Evolutionary conservation across 768 basidiomycete species (phyloP).

Genomic region (Suillus fuscotomentosus): DNA sequence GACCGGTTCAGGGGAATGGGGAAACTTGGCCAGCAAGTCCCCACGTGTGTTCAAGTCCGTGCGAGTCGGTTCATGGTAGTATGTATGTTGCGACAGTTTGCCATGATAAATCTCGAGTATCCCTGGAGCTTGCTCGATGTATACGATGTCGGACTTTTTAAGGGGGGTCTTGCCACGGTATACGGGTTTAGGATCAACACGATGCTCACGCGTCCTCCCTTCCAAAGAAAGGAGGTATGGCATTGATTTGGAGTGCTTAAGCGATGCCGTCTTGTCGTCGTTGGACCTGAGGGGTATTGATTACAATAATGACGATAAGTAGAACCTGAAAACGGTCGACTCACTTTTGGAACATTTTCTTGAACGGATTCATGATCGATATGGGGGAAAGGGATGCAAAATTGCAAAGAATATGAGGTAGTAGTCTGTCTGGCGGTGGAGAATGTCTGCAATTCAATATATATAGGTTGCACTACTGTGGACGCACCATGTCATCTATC

Average conservation of each 20-base stretch:
- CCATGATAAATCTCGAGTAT: constrained; percentile 1
- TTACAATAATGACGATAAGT: neutral
- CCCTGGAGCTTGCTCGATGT: constrained; percentile 7
- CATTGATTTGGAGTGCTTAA: constrained; percentile 16
- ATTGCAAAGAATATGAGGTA: neutral
- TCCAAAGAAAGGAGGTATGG: constrained; percentile 7
- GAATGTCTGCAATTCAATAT: neutral
- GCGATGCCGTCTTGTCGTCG: neutral
- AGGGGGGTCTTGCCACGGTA: constrained; percentile 15
- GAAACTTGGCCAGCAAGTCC: constrained; percentile 11
- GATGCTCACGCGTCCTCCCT: neutral
- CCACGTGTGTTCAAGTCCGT: neutral
- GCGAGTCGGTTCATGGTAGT: neutral
- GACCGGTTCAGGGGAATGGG: constrained; percentile 3
- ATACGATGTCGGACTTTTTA: constrained; percentile 7
- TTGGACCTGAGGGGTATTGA: constrained; percentile 1
- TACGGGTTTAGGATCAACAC: constrained; percentile 4
- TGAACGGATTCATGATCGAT: neutral
- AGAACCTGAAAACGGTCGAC: neutral
- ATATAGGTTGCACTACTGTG: neutral
- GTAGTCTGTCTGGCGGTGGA: neutral
- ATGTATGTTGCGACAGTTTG: neutral
- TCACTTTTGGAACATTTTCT: constrained; percentile 8
- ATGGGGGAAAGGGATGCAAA: neutral
- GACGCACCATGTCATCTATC: neutral